Evolutionary conservation across 2,329 filamentous ascomycete genomes (phyloP).

Genomic region (Colletotrichum cereale): DNA sequence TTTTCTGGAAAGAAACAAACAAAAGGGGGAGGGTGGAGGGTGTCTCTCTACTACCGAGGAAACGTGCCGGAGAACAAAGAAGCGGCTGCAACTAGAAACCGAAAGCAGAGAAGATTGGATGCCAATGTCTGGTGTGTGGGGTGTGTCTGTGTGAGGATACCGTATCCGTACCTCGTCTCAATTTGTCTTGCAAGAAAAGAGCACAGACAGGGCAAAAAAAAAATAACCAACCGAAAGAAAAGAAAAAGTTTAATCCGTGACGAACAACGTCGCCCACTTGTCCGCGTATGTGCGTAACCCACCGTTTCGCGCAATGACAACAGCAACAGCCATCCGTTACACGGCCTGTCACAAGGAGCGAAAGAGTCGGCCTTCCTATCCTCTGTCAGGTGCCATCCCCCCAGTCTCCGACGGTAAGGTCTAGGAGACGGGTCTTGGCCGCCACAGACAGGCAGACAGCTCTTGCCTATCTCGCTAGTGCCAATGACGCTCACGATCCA

Average conservation of each 20-base stretch:
- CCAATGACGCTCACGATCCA: no score
- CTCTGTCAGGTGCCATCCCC: background rate
- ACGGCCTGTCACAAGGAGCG: background rate
- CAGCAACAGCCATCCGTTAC: background rate
- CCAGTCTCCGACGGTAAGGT: constrained; percentile 4
- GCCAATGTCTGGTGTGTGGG: constrained; percentile 6
- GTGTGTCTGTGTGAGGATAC: background rate
- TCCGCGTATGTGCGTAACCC: background rate
- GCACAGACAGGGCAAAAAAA: background rate
- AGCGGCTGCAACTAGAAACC: background rate
- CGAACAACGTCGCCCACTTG: background rate
- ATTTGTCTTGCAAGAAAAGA: background rate
- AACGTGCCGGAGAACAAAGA: background rate
- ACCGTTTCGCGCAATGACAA: background rate
- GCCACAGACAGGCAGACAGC: background rate
- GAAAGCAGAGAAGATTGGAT: background rate
- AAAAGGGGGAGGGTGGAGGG: background rate
- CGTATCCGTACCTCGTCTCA: background rate
- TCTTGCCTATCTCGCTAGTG: background rate
- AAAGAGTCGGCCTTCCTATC: background rate
- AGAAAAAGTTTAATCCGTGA: background rate
- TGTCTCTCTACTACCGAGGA: background rate
- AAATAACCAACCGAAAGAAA: background rate
- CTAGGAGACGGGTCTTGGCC: background rate
- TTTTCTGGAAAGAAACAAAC: background rate